These are phyloP conservation scores for Zymoseptoria crescenta DNA, from an alignment of 2,329 filamentous ascomycete genomes.

Conservation along the genomic window DNA sequence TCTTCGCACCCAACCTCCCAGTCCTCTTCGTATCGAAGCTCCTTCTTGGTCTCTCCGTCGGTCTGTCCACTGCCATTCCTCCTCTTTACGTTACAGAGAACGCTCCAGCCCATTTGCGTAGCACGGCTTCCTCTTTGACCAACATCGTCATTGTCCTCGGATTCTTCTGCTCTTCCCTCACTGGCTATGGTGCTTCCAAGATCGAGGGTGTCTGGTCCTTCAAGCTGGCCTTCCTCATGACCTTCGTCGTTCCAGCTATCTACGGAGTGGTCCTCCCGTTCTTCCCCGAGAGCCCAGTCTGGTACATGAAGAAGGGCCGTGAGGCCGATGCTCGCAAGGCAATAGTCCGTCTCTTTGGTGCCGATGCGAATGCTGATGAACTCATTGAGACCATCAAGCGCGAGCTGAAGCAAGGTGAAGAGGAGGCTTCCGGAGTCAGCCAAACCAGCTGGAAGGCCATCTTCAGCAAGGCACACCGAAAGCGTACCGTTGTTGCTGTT, in stretches of 20 bases:
- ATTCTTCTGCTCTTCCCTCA: constrained; percentile 21
- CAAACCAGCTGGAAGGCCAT: constrained; percentile 22
- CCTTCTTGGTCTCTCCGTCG: constrained; percentile 19
- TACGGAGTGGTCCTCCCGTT: constrained; percentile 21
- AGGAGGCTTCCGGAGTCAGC: constrained; percentile 15
- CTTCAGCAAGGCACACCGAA: constrained; percentile 21
- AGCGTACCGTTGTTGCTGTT: constrained; percentile 20
- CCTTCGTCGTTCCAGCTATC: constrained; percentile 19
- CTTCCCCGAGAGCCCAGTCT: constrained; percentile 82
- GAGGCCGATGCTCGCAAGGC: constrained; percentile 50
- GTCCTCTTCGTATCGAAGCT: constrained; percentile 23
- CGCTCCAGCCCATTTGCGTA: constrained; percentile 18
- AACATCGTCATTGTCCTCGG: constrained; percentile 23
- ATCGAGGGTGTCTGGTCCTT: constrained; percentile 21
- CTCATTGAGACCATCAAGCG: constrained; percentile 15
- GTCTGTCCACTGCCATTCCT: constrained; percentile 20
- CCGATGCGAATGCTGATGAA: constrained; percentile 13
- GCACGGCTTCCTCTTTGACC: constrained; percentile 21
- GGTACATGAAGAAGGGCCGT: constrained; percentile 65
- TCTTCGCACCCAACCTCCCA: constrained; percentile 26
- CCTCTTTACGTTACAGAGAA: constrained; percentile 24
- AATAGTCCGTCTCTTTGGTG: constrained; percentile 17
- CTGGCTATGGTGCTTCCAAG: constrained; percentile 20
- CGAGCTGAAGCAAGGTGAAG: constrained; percentile 18
- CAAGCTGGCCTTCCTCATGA: constrained; percentile 21